These are phyloP conservation scores for Nakazawaea anatomiae DNA, from an alignment of 805 yeast species.

Conservation along the genomic window DNA sequence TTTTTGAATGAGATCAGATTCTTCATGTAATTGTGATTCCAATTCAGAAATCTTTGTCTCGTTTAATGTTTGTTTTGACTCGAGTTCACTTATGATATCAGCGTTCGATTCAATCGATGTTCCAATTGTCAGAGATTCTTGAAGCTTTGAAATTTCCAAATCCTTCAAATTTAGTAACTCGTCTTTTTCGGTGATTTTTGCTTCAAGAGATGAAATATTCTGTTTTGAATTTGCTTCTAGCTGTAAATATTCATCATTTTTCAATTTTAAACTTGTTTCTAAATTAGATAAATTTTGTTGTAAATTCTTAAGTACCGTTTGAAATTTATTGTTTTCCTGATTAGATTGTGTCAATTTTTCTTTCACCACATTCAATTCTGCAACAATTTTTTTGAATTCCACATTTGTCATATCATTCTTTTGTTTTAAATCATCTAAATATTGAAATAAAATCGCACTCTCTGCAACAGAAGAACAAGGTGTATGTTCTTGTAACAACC, in stretches of 20 bases:
- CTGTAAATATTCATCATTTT: not conserved
- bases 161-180: not conserved
- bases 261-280: not conserved
- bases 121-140: constrained; percentile 4
- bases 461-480: constrained; percentile 76
- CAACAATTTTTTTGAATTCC: constrained; percentile 51
- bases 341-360: not conserved
- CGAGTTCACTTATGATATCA: not conserved
- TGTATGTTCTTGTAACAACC: constrained; percentile 66
- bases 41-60: constrained; percentile 11
- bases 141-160: constrained; percentile 1
- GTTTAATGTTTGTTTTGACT: not conserved
- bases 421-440: constrained; percentile 53
- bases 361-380: constrained; percentile 16
- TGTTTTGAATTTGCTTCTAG: not conserved
- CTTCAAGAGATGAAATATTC: not conserved
- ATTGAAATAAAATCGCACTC: constrained; percentile 63
- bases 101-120: not conserved
- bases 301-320: constrained; percentile 4
- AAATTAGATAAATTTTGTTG: not conserved
- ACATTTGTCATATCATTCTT: constrained; percentile 55
- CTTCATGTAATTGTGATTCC: constrained; percentile 10
- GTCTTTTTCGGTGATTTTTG: not conserved
- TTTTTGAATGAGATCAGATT: not conserved
- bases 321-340: not conserved